phyloP scores from a whole-genome alignment of 257 asterid genomes.

The Thymus mandschuricus region DNA sequence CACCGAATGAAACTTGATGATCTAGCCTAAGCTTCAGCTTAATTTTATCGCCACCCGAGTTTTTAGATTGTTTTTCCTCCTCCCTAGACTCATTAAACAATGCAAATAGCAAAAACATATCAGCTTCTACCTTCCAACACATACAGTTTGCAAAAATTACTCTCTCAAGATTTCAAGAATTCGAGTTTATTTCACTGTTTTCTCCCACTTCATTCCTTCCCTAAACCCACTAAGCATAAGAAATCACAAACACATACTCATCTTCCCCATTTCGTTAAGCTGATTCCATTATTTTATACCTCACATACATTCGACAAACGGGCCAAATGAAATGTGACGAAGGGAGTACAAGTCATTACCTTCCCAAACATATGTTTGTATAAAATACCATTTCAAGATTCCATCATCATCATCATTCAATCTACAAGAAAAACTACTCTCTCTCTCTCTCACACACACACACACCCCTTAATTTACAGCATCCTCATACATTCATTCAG shows the following conservation, averaged over 20 bases:
- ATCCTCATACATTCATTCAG: constrained; percentile 28
- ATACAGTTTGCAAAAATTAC: background rate
- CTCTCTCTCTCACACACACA: too few species aligned
- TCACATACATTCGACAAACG: too few species aligned
- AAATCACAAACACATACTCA: background rate
- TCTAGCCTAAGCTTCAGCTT: constrained; percentile 57
- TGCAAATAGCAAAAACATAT: background rate
- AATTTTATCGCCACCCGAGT: constrained; percentile 52
- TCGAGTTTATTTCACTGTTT: too few species aligned
- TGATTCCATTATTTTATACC: too few species aligned
- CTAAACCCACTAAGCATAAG: constrained; percentile 41
- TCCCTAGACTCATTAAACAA: constrained; percentile 48
- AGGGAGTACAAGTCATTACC: constrained; percentile 16
- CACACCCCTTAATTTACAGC: background rate
- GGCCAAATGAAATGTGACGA: too few species aligned
- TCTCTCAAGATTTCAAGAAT: background rate
- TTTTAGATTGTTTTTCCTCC: constrained; percentile 43
- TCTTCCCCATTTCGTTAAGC: too few species aligned
- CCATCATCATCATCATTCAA: constrained; percentile 30
- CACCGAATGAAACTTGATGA: constrained; percentile 86
- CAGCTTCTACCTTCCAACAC: constrained; percentile 13
- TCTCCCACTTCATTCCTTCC: constrained; percentile 46
- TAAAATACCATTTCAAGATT: background rate
- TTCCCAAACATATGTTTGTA: constrained; percentile 7
- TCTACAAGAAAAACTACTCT: constrained; percentile 12